phyloP scores from a whole-genome alignment of 352 stramenopile genomes.

The Thalassiosira hispida region DNA sequence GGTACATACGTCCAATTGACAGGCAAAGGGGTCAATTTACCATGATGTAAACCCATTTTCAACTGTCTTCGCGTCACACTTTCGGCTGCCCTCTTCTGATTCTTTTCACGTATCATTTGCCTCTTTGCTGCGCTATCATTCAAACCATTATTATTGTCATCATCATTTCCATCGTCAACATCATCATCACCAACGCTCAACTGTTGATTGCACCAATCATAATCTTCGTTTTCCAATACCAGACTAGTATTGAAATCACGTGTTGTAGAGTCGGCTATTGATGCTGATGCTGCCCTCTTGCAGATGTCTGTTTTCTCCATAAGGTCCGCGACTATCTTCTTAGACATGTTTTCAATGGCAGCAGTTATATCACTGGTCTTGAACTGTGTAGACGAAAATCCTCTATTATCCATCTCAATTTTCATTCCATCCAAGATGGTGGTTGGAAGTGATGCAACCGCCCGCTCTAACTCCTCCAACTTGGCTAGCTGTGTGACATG shows the following conservation, averaged over 20 bases:
- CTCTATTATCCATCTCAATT: conserved; percentile 3
- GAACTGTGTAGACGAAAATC: background rate
- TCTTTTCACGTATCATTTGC: too few species aligned
- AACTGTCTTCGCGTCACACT: too few species aligned
- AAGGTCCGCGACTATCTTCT: background rate
- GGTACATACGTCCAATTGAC: background rate
- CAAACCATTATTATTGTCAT: too few species aligned
- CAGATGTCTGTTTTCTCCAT: background rate
- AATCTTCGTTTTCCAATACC: too few species aligned
- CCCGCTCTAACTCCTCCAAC: conserved; percentile 7
- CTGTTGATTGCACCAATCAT: too few species aligned
- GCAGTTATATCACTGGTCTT: background rate
- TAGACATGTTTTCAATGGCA: background rate
- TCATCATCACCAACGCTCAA: too few species aligned
- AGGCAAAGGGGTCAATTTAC: background rate
- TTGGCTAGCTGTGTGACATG: conserved; percentile 14
- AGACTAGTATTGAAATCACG: too few species aligned
- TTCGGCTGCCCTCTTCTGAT: too few species aligned
- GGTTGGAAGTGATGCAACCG: background rate
- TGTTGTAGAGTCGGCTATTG: too few species aligned
- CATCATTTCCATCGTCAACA: too few species aligned
- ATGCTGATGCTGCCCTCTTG: background rate
- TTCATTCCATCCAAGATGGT: conserved; percentile 5
- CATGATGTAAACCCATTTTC: too few species aligned
- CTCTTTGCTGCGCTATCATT: too few species aligned